Base-by-base conservation (phyloP, 257 asterid genomes). In the Solanum stenotomum region DNA sequence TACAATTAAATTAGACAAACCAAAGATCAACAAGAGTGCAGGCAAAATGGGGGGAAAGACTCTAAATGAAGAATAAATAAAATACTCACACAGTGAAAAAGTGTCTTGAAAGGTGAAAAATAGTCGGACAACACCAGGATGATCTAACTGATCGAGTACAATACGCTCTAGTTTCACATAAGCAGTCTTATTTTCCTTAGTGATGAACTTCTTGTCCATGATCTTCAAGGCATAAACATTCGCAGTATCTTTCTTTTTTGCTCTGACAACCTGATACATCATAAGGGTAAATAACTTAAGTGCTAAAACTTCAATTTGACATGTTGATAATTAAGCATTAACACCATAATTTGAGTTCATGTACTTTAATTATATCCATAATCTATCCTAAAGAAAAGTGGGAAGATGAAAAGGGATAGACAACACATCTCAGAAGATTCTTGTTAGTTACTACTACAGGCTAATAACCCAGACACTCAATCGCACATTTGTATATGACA, bases 121-220 rank as follows among this genome's bases (percentile, higher is more conserved):
- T 90, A 97, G 89, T 65, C 97, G 91, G 87, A 97, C 95, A 23
- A 97, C 94, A 71, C 99, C 99, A 27, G 99, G 98, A 91, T 97
- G 99, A 91, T 97, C 99, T 86, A 97, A 89, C 89, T 97, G 99
- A 91, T 97, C 99, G 84, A 97, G 94, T n/a, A 96, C 99, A 65
- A 97, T 96, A 76, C 99, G 98, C 91, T 97, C 99, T 90, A 97
- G 91, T 89, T 97, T 96, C 87, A 97, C 99, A 92, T 97, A 97
- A 84, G 99, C 98, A 4, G 98, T 97, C 92, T 97, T 97, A 88
- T 96, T 97, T 93, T 96, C 99, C 94, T 97, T 97, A 10, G 99
- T 96, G 89, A 97, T 97, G 94, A 97, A 97, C 87, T 94, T 96
- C 88, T 97, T 97, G 90, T 97, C 98, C 99, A 97, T 97, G 90